phyloP scores from a whole-genome alignment of 345 rosid species.

The Jatropha curcas region DNA sequence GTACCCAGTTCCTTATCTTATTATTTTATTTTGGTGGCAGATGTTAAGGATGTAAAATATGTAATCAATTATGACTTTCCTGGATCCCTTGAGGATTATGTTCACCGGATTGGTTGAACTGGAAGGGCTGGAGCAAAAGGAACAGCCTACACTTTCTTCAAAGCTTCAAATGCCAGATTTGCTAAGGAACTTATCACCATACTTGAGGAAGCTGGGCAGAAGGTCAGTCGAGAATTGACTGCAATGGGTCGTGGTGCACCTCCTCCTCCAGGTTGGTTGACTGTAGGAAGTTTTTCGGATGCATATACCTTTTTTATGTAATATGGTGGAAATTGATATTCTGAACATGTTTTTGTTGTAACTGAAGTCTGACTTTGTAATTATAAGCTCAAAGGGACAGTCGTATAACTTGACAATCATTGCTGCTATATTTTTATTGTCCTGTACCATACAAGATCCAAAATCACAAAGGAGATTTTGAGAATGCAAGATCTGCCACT shows the following conservation, averaged over 20 bases:
- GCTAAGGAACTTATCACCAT: conserved; percentile 87
- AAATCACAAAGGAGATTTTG: too few relatives aligned
- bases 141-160: conserved; percentile 96
- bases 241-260: conserved; percentile 97
- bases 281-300: neutral
- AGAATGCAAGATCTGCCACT: too few relatives aligned
- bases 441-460: too few relatives aligned
- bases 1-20: neutral
- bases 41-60: conserved; percentile 93
- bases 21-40: conserved; percentile 47
- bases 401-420: too few relatives aligned
- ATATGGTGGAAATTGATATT: too few relatives aligned
- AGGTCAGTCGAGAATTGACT: conserved; percentile 79
- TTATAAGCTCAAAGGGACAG: too few relatives aligned
- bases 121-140: conserved; percentile 99
- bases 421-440: too few relatives aligned
- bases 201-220: conserved; percentile 98
- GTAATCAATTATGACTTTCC: conserved; percentile 99
- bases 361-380: too few relatives aligned
- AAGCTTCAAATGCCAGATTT: conserved; percentile 92
- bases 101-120: conserved; percentile 95
- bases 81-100: conserved; percentile 97
- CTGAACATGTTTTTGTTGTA: too few relatives aligned
- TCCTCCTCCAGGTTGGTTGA: conserved; percentile 78
- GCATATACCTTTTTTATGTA: too few relatives aligned